Evolutionary conservation across 2,329 filamentous ascomycete genomes (phyloP).

Genomic region (Pezicula carpinea): DNA sequence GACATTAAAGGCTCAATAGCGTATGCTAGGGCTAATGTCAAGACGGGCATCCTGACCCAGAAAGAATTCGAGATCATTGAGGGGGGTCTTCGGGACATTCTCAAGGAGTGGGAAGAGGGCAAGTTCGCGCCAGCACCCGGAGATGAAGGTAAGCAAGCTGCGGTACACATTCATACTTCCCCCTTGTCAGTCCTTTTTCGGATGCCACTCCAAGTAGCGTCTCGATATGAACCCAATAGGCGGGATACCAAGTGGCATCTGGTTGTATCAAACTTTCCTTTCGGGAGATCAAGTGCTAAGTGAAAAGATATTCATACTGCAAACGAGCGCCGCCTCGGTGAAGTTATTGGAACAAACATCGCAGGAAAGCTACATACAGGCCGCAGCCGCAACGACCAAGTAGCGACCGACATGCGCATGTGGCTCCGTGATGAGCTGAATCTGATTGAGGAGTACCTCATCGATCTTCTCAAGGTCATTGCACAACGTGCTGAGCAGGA

Average conservation of each 20-base stretch:
- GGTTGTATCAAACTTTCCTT: too few species aligned
- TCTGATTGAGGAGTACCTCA: slow-evolving; percentile 63
- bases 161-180: too few species aligned
- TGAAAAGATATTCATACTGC: slow-evolving; percentile 65
- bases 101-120: too few species aligned
- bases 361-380: slow-evolving; percentile 88
- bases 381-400: slow-evolving; percentile 84
- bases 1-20: slow-evolving; percentile 79
- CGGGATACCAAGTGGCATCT: too few species aligned
- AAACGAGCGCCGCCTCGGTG: slow-evolving; percentile 68
- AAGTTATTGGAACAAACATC: slow-evolving; percentile 80
- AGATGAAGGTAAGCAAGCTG: too few species aligned
- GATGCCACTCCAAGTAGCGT: too few species aligned
- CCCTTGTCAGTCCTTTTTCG: too few species aligned
- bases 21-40: slow-evolving; percentile 74
- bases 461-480: slow-evolving; percentile 65
- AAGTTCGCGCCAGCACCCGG: too few species aligned
- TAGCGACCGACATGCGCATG: slow-evolving; percentile 84
- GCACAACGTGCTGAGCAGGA: slow-evolving; percentile 67
- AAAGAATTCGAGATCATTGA: slow-evolving; percentile 62
- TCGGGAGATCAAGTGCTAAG: too few species aligned
- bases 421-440: slow-evolving; percentile 77
- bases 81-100: too few species aligned
- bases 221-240: too few species aligned
- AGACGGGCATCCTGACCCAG: slow-evolving; percentile 66